Evolutionary conservation across 352 stramenopile species (phyloP).

Genomic region (Phytophthora ramorum): DNA sequence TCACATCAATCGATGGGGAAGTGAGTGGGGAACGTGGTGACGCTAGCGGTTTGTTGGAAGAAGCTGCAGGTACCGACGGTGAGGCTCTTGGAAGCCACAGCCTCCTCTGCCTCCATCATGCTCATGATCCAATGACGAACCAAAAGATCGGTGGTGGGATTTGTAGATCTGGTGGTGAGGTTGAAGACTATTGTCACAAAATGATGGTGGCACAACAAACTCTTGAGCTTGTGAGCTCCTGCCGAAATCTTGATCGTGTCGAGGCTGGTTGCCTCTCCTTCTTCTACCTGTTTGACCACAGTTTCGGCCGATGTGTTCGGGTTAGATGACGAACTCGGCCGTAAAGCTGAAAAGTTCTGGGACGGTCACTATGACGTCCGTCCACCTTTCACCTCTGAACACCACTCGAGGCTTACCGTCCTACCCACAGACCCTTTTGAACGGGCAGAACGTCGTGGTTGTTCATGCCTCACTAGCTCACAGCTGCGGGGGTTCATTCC

Average conservation of each 20-base stretch:
- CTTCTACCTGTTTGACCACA: no score
- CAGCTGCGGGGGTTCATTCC: neutral
- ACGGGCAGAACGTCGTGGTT: slow-evolving; percentile 4
- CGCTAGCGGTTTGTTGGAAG: neutral
- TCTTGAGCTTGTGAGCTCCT: no score
- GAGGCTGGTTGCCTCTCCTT: no score
- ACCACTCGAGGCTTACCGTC: slow-evolving; percentile 1
- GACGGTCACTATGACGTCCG: no score
- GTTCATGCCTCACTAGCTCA: neutral
- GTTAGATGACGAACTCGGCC: no score
- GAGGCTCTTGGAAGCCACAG: slow-evolving; percentile 24
- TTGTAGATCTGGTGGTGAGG: no score
- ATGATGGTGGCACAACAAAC: no score
- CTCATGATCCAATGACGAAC: slow-evolving; percentile 16
- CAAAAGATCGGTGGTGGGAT: neutral
- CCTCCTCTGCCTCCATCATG: slow-evolving; percentile 21
- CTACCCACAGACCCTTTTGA: neutral
- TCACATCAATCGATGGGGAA: neutral
- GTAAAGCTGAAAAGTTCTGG: no score
- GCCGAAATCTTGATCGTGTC: no score
- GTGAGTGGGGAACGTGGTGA: slow-evolving; percentile 8
- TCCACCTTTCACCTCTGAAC: neutral
- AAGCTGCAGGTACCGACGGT: slow-evolving; percentile 21
- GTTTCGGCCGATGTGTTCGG: no score
- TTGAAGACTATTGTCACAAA: no score